phyloP scores from a whole-genome alignment of 306 rosid genomes.

The Quercus parvula region DNA sequence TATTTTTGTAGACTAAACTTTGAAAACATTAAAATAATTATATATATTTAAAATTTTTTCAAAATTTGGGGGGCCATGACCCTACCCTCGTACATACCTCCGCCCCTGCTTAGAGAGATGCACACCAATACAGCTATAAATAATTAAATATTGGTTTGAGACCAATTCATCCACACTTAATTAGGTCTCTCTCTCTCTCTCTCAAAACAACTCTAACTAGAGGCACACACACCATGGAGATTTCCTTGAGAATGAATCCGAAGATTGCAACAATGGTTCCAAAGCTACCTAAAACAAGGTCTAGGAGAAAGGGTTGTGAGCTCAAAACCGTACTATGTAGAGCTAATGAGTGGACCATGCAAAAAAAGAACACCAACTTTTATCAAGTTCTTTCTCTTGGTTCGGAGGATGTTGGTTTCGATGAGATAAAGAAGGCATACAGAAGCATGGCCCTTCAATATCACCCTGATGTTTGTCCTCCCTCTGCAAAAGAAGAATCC shows the following conservation, averaged over 20 bases:
- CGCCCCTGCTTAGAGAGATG: too few species aligned
- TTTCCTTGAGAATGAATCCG: slow-evolving; percentile 18
- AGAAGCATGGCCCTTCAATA: slow-evolving; percentile 33
- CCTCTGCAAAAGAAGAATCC: slow-evolving; percentile 24
- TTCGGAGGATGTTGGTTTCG: slow-evolving; percentile 17
- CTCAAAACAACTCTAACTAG: neutral
- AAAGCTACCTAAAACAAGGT: neutral
- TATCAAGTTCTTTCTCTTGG: slow-evolving; percentile 30
- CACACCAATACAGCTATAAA: neutral
- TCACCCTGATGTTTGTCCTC: slow-evolving; percentile 35
- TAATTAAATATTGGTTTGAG: neutral
- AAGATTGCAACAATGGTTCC: neutral
- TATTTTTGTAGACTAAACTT: too few species aligned
- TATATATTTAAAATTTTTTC: too few species aligned
- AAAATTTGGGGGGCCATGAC: too few species aligned
- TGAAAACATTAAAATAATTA: too few species aligned
- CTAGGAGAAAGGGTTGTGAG: neutral
- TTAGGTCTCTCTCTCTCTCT: neutral
- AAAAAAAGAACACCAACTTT: slow-evolving; percentile 16
- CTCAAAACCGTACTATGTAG: slow-evolving; percentile 9
- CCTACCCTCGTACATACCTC: too few species aligned
- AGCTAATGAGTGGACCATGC: neutral
- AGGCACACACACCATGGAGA: slow-evolving; percentile 5
- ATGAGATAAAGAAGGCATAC: slow-evolving; percentile 36
- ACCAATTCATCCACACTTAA: neutral